phyloP scores from a whole-genome alignment of 106 monocot genomes.

The Allium fistulosum region DNA sequence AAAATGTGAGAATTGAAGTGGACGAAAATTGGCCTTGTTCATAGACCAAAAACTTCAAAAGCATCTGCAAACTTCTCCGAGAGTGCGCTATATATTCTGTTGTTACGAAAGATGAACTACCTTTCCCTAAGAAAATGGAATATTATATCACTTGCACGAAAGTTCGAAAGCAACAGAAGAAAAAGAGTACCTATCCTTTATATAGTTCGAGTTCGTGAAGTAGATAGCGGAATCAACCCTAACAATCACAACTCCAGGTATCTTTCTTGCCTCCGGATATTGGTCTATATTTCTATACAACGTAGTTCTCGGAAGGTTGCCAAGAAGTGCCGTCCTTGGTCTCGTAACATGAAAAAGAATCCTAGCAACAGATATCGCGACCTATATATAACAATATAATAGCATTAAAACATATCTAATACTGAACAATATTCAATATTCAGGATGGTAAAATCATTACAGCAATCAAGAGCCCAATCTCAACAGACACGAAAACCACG shows the following conservation, averaged over 20 bases:
- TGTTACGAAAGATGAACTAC: too few species aligned
- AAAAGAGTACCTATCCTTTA: conserved; percentile 30
- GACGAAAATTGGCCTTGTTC: too few species aligned
- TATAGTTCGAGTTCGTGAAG: conserved; percentile 47
- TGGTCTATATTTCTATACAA: conserved; percentile 46
- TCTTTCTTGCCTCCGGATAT: conserved; percentile 33
- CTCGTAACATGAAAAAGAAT: conserved; percentile 47
- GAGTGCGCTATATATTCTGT: too few species aligned
- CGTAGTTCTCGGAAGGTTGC: conserved; percentile 31
- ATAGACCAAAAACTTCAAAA: background rate
- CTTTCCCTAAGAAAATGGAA: too few species aligned
- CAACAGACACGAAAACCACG: conserved; percentile 66
- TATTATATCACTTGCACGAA: too few species aligned
- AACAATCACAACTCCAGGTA: conserved; percentile 40
- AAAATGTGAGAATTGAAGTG: too few species aligned
- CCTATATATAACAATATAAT: conserved; percentile 7
- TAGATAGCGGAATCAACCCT: conserved; percentile 48
- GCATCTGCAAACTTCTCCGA: background rate
- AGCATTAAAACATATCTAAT: background rate
- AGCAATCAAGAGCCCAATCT: conserved; percentile 83
- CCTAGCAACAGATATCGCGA: conserved; percentile 45
- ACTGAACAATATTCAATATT: background rate
- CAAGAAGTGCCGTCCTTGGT: conserved; percentile 39
- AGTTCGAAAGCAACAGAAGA: too few species aligned
- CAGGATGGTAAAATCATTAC: conserved; percentile 23